These are phyloP conservation scores for Artemisia annua DNA, from an alignment of 129 eudicot species.

Conservation along the genomic window DNA sequence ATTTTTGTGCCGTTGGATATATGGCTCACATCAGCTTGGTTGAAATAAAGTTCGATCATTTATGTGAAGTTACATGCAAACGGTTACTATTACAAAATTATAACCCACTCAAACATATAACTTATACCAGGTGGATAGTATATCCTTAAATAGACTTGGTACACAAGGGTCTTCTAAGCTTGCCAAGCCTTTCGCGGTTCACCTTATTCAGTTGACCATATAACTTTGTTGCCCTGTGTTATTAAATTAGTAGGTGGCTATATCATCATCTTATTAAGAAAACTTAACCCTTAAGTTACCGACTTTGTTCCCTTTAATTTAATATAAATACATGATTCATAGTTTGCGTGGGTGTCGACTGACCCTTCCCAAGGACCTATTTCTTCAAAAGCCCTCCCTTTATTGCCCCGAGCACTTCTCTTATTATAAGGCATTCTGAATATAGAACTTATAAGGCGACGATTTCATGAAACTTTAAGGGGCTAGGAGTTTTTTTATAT, in stretches of 20 bases:
- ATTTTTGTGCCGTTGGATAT: no score
- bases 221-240: not conserved
- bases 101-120: not conserved
- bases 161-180: not conserved
- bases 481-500: slow-evolving; percentile 21
- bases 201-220: slow-evolving; percentile 2
- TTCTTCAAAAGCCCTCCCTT: no score
- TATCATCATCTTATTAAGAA: not conserved
- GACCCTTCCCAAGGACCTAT: no score
- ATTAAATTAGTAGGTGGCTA: not conserved
- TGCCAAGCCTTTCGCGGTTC: slow-evolving; percentile 5
- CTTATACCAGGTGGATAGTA: not conserved
- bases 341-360: no score
- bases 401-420: slow-evolving; percentile 52
- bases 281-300: not conserved
- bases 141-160: not conserved
- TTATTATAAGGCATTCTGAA: slow-evolving; percentile 54
- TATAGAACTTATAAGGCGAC: slow-evolving; percentile 39
- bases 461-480: slow-evolving; percentile 22
- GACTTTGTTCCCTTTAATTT: no score
- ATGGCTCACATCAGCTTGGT: not conserved
- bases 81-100: not conserved
- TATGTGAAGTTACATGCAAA: not conserved
- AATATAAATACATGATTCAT: no score
- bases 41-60: not conserved